Conservation (phyloP, 176 grass and related monocot species). For the Tuctoria greenei region DNA sequence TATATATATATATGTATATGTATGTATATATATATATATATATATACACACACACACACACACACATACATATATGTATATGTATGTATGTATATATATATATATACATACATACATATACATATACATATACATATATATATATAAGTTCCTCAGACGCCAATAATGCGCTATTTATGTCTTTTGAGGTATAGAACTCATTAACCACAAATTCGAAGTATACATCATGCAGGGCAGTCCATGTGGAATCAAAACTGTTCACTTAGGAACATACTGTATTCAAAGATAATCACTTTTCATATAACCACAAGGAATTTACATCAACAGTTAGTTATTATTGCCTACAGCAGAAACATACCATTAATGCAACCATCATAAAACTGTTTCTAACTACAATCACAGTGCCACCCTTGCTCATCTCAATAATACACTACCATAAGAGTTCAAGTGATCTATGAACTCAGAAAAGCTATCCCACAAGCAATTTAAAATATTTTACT, state of each 20-base stretch:
- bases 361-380: conserved; percentile 17
- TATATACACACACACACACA: too few relatives aligned
- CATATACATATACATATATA: too few relatives aligned
- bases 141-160: not conserved
- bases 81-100: too few relatives aligned
- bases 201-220: conserved; percentile 20
- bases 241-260: not conserved
- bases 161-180: conserved; percentile 8
- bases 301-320: conserved; percentile 1
- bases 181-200: not conserved
- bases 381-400: conserved; percentile 26
- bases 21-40: too few relatives aligned
- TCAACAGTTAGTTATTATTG: not conserved
- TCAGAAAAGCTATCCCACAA: not conserved
- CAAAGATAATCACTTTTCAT: not conserved
- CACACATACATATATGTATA: too few relatives aligned
- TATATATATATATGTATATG: too few relatives aligned
- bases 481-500: not conserved
- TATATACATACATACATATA: too few relatives aligned
- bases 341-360: conserved; percentile 2
- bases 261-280: conserved; percentile 5
- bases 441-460: conserved; percentile 10
- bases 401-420: not conserved
- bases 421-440: not conserved
- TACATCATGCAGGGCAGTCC: not conserved